Conservation (phyloP, 306 rosid species). For the Oxytropis ochrocephala region DNA sequence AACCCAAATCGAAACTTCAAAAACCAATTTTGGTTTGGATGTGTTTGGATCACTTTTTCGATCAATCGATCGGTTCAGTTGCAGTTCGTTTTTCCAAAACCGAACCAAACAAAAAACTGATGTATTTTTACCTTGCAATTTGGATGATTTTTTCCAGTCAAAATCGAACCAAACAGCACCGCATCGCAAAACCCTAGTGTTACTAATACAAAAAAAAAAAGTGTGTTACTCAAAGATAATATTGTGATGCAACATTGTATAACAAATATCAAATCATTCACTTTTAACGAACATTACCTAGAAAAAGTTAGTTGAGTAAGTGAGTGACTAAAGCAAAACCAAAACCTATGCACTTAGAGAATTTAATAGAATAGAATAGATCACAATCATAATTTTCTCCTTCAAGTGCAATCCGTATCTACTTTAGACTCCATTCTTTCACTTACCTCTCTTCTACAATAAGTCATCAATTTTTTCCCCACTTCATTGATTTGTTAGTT, state of each 20-base stretch:
- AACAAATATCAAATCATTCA: slow-evolving; percentile 12
- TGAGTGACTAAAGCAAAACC: slow-evolving; percentile 30
- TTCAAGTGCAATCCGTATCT: slow-evolving; percentile 15
- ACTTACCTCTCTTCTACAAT: slow-evolving; percentile 62
- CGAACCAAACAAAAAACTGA: too few relatives aligned
- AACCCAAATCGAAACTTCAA: too few relatives aligned
- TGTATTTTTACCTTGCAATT: too few relatives aligned
- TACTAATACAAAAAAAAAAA: background rate
- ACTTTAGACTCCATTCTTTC: slow-evolving; percentile 20
- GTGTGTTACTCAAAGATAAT: background rate
- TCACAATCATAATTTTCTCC: slow-evolving; percentile 29
- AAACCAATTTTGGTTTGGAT: too few relatives aligned
- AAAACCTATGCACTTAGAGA: slow-evolving; percentile 7
- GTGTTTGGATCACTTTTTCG: too few relatives aligned
- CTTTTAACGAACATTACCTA: slow-evolving; percentile 33
- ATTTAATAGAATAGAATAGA: background rate
- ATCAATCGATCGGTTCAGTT: too few relatives aligned
- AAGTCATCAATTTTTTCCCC: slow-evolving; percentile 29
- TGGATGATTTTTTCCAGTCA: too few relatives aligned
- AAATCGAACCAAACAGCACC: too few relatives aligned
- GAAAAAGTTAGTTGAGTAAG: slow-evolving; percentile 37
- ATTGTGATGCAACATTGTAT: background rate
- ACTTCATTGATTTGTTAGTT: background rate
- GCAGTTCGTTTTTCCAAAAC: too few relatives aligned
- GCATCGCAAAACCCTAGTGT: too few relatives aligned